phyloP scores from a whole-genome alignment of 257 asterid species.

The Gynochthodes officinalis region DNA sequence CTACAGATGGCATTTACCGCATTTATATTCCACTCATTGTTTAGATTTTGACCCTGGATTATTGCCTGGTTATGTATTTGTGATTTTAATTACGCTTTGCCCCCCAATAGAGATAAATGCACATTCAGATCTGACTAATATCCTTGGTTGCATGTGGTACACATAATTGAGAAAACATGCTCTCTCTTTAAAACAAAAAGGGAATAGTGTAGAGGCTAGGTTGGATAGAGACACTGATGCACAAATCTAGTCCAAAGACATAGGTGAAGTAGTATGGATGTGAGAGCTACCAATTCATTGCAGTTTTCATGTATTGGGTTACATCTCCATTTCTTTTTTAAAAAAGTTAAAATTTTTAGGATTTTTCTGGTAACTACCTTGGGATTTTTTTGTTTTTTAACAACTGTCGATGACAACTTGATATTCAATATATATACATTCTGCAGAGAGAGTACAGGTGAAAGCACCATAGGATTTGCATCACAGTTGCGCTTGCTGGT shows the following conservation, averaged over 20 bases:
- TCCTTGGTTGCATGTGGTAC: not conserved
- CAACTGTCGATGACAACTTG: conserved; percentile 15
- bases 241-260: not conserved
- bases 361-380: conserved; percentile 2
- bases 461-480: conserved; percentile 67
- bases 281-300: not conserved
- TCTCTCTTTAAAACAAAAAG: not conserved
- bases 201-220: not conserved
- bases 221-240: not conserved
- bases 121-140: not conserved
- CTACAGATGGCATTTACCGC: not conserved
- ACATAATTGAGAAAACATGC: not conserved
- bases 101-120: not conserved
- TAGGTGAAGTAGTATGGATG: not conserved
- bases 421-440: conserved; percentile 22
- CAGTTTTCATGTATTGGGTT: not conserved
- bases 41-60: not conserved
- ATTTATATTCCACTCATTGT: not conserved
- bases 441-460: conserved; percentile 47
- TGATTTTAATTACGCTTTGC: not conserved
- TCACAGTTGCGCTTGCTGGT: conserved; percentile 74
- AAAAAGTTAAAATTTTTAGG: not conserved
- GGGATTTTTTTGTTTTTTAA: conserved; percentile 4
- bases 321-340: not conserved
- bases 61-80: not conserved